Evolutionary conservation across 768 basidiomycete genomes (phyloP), one percentile per base, ranked within the genome.

Genomic region (Lentinula aciculospora): DNA sequence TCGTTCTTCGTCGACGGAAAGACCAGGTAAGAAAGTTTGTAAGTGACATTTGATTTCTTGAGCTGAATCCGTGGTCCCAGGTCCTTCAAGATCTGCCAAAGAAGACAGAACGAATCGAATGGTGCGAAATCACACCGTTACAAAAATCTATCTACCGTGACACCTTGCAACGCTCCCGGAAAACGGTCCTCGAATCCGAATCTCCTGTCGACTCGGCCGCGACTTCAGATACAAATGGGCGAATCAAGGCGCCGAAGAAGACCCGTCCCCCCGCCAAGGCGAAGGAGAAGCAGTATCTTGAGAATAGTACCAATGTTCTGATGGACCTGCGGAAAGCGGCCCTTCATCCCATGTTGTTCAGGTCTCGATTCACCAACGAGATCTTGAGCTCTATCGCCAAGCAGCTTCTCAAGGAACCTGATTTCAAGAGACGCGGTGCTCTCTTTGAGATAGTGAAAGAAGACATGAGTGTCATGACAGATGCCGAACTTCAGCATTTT

Each of bases 241-340:
- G 67, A 55, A 61, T 32, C 53, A 67, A 70, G 62, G 64, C 71
- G 58, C 54, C 64, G 6, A 74, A 76, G 66, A 84, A 82, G 67
- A 67, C 70, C 23, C 74, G 81, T 23, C 51, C 51, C n/a, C n/a
- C 40, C 28, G 45, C 31, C 46, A 57, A 48, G 61, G 65, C 77
- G 48, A 76, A 89, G 69, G 84, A 83, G 60, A 89, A 88, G 70
- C 64, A 76, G 60, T 89, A 91, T 61, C 69, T 83, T 17, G 89
- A 91, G 72, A 93, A 92, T 64, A 89, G 89, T 61, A 82, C 90
- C 2, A 95, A 99, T 69, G 94, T 99, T 54, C 78, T 99, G 34
- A 98, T 98, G 93, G 95, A 97, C 66, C 79, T 99, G 15, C 85
- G 97, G 31, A 99, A 99, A 71, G 97, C 97, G 3, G 89, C 96